Evolutionary conservation across 768 basidiomycete genomes (phyloP), one percentile per base, ranked within the genome.

Genomic region (Boletellus emodensis): DNA sequence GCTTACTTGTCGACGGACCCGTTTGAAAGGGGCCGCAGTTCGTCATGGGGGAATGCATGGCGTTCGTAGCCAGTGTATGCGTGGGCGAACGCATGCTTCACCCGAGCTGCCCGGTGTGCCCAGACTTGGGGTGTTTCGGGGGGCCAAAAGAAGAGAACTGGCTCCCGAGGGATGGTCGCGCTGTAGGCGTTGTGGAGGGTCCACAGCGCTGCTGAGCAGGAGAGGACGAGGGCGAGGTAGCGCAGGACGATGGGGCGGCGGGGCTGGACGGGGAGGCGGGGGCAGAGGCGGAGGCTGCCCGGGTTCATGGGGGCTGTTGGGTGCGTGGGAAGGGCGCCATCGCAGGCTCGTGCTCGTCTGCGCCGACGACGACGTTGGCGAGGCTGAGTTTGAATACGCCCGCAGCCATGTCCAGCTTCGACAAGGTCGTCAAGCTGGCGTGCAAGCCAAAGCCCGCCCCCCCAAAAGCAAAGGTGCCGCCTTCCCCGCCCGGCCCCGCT

Each of bases 401-500:
- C 55, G 24, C 46, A 44, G 32, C 49, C 44, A 86, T 86, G 85
- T 85, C 87, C 60, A 85, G 83, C 71, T 88, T 79, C 70, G 88
- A 90, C 75, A 90, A 98, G 77, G 85, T 89, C 63, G 89, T 98
- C 60, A 96, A 95, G 73, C 73, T 91, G 66, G 96, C 95, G 13
- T 97, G 94, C 74, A 97, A 97, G 78, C 91, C 94, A 49, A 98
- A 98, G 74, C 83, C 90, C 40, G 91, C 92, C 2, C 85, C 91
- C 2, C 96, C 96, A 54, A 99, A 99, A 73, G 72, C 92, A 56
- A 99, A 99, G 81, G 94, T 92, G 52, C 15, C 15, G 3, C 38
- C 40, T n/a, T n/a, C 35, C 34, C 7, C 10, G 11, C 3, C 15
- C 7, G 39, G 34, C 49, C 22, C 52, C 38, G 47, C 47, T 18